Evolutionary conservation across 2,329 filamentous ascomycete species (phyloP), one percentile per base, ranked within the genome.

Genomic region (Daldinia sp.): DNA sequence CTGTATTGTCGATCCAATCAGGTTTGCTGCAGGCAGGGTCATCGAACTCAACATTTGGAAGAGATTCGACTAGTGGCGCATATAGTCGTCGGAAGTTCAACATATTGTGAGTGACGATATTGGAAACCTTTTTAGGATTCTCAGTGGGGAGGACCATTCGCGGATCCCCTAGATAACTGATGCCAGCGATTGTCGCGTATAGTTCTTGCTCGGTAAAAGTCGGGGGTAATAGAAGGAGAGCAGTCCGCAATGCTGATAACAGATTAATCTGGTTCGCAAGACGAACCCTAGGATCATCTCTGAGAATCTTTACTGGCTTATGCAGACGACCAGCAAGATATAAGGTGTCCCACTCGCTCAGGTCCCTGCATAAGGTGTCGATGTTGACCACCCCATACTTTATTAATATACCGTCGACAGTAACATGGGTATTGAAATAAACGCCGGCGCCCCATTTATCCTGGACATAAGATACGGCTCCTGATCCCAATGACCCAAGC

Each of bases 311-410:
- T 80, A 78, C 96, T 1, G 96, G 96, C 79, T 99, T 99, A 72
- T 99, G 96, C 59, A 99, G 86, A 37, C 96, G 92, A 3, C 96
- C 96, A 5, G 97, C 96, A n/a, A 99, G 88, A 80, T 99, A 99
- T 28, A 99, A 85, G 0, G 93, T 97, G 70, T 97, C 90, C 96
- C 96, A 99, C 65, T 94, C 89, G 33, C 89, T 92, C 26, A 99
- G 87, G 78, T 99, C 96, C 46, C 86, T 87, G 75, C 93, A 94
- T 15, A 99, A 84, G 2, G 94, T 98, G 77, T 97, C 90, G 72
- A 98, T 87, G 76, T 97, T 97, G 48, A 98, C 97, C 23, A 99
- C 96, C 20, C 95, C 96, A 76, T 99, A 99, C 82, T 99, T 99
- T 81, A 99, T 96, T 76, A 98, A 86, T 69, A 94, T 97, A 44